A percentile compares a stretch with the other conserved stretches of the same genome.
Conservation (phyloP, 225 moss, liverwort and hornwort genomes). For the Neckera pumila region DNA sequence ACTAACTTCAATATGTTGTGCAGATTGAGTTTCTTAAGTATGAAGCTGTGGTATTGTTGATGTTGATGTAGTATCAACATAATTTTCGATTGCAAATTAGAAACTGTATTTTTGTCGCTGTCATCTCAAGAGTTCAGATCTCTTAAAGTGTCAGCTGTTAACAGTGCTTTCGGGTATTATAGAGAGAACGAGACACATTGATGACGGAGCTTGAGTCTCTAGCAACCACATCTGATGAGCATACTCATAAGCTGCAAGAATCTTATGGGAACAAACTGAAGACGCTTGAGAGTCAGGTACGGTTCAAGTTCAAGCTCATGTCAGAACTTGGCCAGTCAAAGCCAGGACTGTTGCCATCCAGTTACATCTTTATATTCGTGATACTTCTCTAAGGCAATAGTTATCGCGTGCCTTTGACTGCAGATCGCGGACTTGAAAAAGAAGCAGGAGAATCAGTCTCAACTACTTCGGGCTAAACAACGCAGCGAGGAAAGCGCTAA, state of each 20-base stretch:
- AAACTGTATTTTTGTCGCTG: not conserved
- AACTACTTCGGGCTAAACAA: slow-evolving; percentile 77
- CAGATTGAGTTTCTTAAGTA: not conserved
- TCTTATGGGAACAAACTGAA: slow-evolving; percentile 46
- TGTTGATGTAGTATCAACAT: not conserved
- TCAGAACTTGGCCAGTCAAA: not conserved
- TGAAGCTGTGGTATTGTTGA: not conserved
- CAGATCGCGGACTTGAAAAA: slow-evolving; percentile 94
- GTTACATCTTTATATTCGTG: not conserved
- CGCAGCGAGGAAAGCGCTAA: slow-evolving; percentile 88
- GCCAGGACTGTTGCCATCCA: not conserved
- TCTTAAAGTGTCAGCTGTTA: not conserved
- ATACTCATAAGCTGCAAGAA: slow-evolving; percentile 54
- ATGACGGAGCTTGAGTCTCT: slow-evolving; percentile 55
- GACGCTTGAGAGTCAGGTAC: slow-evolving; percentile 51
- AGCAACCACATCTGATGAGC: slow-evolving; percentile 49
- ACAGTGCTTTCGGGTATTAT: not conserved
- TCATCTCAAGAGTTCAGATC: not conserved
- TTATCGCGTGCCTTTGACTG: not conserved
- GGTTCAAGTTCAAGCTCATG: not conserved
- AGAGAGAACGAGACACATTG: slow-evolving; percentile 51
- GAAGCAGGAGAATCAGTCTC: slow-evolving; percentile 92
- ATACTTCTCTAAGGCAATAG: not conserved
- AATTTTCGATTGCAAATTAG: not conserved
- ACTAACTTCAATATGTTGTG: not conserved